Conservation (phyloP, 1,139 yeast species). For the Blastobotrys apis region DNA sequence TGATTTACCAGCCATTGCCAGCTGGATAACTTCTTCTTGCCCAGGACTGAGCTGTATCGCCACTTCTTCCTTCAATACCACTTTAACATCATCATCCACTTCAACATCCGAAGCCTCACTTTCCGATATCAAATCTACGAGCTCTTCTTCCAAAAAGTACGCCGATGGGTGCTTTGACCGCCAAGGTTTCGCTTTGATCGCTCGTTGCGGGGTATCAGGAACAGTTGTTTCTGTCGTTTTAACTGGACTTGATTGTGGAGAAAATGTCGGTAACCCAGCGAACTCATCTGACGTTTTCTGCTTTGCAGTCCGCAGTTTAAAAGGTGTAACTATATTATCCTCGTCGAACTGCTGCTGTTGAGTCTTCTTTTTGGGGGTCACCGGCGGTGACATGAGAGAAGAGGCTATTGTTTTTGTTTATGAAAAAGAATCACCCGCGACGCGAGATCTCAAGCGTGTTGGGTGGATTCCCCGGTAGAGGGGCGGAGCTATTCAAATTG, state of each 20-base stretch:
- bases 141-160: neutral
- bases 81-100: too few relatives aligned
- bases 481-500: too few relatives aligned
- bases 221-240: neutral
- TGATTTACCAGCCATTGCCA: constrained; percentile 18
- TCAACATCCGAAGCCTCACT: neutral
- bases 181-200: neutral
- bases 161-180: neutral
- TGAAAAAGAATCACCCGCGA: too few relatives aligned
- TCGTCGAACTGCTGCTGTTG: too few relatives aligned
- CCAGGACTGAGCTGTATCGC: neutral
- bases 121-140: neutral
- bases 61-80: neutral
- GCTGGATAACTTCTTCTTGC: constrained; percentile 34
- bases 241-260: neutral
- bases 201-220: neutral
- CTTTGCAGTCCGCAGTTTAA: too few relatives aligned
- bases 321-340: neutral
- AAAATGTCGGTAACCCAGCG: too few relatives aligned
- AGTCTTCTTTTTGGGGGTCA: too few relatives aligned
- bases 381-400: too few relatives aligned
- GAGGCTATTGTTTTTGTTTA: too few relatives aligned
- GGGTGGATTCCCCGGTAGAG: too few relatives aligned
- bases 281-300: too few relatives aligned
- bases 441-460: too few relatives aligned